Percentiles rank a stretch among this genome's conserved stretches.
Conservation (phyloP, 345 rosid genomes). For the Microthlaspi erraticum region DNA sequence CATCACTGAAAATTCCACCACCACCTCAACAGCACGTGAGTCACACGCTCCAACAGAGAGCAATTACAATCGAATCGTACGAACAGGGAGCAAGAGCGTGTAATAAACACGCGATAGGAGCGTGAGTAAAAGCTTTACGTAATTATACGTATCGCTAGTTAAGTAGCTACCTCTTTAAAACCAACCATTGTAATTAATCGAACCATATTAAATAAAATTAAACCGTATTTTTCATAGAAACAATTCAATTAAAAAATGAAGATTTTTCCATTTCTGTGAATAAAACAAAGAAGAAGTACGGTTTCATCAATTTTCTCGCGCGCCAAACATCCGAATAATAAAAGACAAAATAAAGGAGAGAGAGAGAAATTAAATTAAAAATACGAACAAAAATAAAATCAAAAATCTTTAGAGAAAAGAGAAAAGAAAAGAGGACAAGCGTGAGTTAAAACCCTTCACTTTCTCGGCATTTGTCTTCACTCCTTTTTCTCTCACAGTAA, state of each 20-base stretch:
- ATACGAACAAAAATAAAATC: background rate
- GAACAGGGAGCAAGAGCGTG: constrained; percentile 32
- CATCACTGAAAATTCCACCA: background rate
- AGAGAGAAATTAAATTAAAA: background rate
- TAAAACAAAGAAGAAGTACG: constrained; percentile 46
- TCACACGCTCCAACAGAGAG: background rate
- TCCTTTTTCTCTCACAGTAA: constrained; percentile 26
- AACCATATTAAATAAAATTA: background rate
- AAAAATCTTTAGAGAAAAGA: background rate
- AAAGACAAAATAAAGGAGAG: constrained; percentile 19
- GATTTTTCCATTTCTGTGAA: constrained; percentile 33
- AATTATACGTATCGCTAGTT: constrained; percentile 22
- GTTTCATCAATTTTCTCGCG: constrained; percentile 48
- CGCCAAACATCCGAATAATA: constrained; percentile 46
- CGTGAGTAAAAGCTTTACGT: background rate
- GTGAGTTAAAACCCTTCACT: constrained; percentile 67
- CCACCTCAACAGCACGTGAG: background rate
- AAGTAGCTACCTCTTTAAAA: constrained; percentile 11
- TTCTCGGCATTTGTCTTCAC: constrained; percentile 42
- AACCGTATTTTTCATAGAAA: background rate
- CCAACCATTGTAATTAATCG: constrained; percentile 9
- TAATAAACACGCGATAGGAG: background rate
- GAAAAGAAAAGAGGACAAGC: constrained; percentile 49
- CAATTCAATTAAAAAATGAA: background rate
- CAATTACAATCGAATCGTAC: background rate